A percentile compares a stretch with the other conserved stretches of the same genome.
phyloP scores from a whole-genome alignment of 208 protist genomes.

The Trypanosoma vivax region DNA sequence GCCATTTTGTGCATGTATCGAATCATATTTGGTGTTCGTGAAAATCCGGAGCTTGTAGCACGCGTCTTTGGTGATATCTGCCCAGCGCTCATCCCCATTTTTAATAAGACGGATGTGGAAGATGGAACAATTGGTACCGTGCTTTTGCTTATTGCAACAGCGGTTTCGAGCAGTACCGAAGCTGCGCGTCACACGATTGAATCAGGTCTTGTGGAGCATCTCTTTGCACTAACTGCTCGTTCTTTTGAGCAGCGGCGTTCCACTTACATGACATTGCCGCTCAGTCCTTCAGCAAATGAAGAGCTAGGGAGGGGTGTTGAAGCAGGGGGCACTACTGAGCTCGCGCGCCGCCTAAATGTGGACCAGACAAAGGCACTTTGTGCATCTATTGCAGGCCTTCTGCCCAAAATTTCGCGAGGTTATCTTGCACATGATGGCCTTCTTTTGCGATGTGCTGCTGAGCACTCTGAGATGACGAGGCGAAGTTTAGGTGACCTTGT shows the following conservation, averaged over 20 bases:
- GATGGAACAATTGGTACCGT: constrained; percentile 42
- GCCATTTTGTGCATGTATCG: constrained; percentile 46
- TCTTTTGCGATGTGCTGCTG: constrained; percentile 8
- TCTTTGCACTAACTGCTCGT: constrained; percentile 17
- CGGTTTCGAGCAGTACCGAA: constrained; percentile 31
- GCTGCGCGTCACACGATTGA: constrained; percentile 37
- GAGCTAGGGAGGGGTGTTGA: not conserved
- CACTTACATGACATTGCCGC: too few species aligned
- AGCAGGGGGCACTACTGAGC: not conserved
- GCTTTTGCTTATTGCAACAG: constrained; percentile 37
- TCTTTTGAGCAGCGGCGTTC: constrained; percentile 6
- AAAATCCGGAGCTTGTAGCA: constrained; percentile 33
- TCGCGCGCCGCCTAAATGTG: constrained; percentile 21
- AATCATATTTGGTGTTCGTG: constrained; percentile 45
- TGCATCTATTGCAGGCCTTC: constrained; percentile 29
- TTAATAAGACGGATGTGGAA: constrained; percentile 26
- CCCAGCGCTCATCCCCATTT: constrained; percentile 25
- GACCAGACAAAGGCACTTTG: constrained; percentile 45
- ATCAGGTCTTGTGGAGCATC: constrained; percentile 23
- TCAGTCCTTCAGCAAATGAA: too few species aligned
- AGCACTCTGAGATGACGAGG: constrained; percentile 11
- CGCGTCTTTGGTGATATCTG: constrained; percentile 47
- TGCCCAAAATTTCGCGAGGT: constrained; percentile 31
- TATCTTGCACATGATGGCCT: constrained; percentile 29
- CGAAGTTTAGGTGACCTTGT: not conserved